phyloP scores from a whole-genome alignment of 1,284 basidiomycete species.

The Heterobasidion irregulare region DNA sequence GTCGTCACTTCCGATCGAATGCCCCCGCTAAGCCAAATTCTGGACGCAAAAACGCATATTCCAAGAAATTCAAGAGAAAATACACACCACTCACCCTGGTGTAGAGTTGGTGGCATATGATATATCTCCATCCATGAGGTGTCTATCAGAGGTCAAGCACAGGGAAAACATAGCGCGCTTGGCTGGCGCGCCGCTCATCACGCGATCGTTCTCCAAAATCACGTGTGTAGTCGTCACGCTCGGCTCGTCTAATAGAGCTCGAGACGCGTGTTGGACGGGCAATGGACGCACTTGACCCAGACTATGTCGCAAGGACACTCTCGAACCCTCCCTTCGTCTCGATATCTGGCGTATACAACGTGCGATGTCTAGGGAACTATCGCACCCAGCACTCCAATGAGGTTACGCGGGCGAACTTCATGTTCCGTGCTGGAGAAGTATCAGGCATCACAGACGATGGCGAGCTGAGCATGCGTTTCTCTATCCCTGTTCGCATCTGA shows the following conservation, averaged over 20 bases:
- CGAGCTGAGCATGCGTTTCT: constrained; percentile 15
- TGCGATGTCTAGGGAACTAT: constrained; percentile 62
- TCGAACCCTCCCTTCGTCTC: constrained; percentile 60
- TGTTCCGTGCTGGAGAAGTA: constrained; percentile 63
- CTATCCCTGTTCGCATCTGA: background rate
- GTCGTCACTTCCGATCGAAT: background rate
- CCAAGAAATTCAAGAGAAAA: too few relatives aligned
- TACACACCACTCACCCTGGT: too few relatives aligned
- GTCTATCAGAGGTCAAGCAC: too few relatives aligned
- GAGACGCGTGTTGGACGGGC: background rate
- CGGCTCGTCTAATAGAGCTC: background rate
- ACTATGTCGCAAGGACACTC: constrained; percentile 50
- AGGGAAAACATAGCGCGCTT: too few relatives aligned
- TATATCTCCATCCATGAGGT: too few relatives aligned
- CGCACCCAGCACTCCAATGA: constrained; percentile 36
- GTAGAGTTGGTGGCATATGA: too few relatives aligned
- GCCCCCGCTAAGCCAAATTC: too few relatives aligned
- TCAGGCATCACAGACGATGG: constrained; percentile 61
- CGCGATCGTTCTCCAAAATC: too few relatives aligned
- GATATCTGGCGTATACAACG: constrained; percentile 62
- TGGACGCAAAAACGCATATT: too few relatives aligned
- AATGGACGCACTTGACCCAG: constrained; percentile 38
- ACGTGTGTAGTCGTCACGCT: too few relatives aligned
- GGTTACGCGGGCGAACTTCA: constrained; percentile 44
- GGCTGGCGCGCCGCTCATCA: too few relatives aligned